Evolutionary conservation across 345 rosid species (phyloP), one percentile per base, ranked within the genome.

Genomic region (Gossypium sturtianum): DNA sequence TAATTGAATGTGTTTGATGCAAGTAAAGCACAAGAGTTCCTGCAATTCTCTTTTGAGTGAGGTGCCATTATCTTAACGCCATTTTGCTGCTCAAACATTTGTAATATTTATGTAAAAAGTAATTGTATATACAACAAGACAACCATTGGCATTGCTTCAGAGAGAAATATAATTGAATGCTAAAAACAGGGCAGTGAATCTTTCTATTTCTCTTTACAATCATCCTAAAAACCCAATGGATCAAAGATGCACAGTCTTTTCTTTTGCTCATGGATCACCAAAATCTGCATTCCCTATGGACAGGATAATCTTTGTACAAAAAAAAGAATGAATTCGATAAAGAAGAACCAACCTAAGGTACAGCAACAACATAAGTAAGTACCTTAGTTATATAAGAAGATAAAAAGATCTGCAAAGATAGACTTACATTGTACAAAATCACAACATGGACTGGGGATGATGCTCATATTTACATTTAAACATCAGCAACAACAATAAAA

Each of bases 221-320:
- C 34, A 34, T 34, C 38, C 38, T 34, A 34, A 34, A 34, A 34
- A 34, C 7, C 41, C 7, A 34, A 78, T 74, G 87, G 81, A 78
- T 84, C 81, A 77, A 83, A 84, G 83, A 86, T 52, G 77, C 69
- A 62, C 77, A 82, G 81, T 79, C 79, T 73, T 81, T 34, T 83
- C 80, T 80, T 10, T 83, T 16, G 45, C 45, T 34, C 78, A 60
- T 80, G 80, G 22, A 84, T 82, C 81, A 76, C 80, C 83, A 85
- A 76, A 64, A 81, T 80, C 87, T 81, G 83, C 66, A 29, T 71
- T 54, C 13, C 13, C 51, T 41, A 9, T 20, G 56, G 12, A 44
- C 17, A 22, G 3, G 51, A 56, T 48, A 41, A 72, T n/a, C 34
- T 34, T 34, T 29, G 66, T 34, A 34, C 19, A 45, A 63, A 38